Evolutionary conservation across 140 eudicot species (phyloP).

Genomic region (Anethum foeniculum): DNA sequence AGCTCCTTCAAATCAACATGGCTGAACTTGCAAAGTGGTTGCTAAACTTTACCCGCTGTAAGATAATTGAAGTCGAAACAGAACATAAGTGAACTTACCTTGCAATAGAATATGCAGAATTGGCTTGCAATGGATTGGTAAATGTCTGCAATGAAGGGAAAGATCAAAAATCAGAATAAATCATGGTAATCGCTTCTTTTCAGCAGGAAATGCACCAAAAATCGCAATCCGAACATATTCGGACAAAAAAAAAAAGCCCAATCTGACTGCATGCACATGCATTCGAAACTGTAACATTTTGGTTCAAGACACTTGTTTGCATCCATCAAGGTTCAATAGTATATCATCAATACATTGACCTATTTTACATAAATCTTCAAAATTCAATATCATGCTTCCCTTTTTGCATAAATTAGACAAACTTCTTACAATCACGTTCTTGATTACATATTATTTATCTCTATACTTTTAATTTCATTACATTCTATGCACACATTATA

Average conservation of each 20-base stretch:
- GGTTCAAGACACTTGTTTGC: too few species aligned
- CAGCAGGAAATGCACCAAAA: not conserved
- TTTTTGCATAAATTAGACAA: too few species aligned
- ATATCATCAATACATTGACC: too few species aligned
- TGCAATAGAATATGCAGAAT: constrained; percentile 81
- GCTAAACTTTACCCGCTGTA: too few species aligned
- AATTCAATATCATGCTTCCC: too few species aligned
- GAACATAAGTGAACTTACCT: constrained; percentile 41
- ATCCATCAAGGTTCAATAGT: too few species aligned
- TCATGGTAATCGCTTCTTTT: not conserved
- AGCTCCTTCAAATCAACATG: not conserved
- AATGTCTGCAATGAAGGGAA: constrained; percentile 45
- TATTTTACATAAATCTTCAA: too few species aligned
- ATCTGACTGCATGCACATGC: not conserved
- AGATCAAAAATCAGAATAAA: constrained; percentile 5
- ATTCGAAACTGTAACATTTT: not conserved
- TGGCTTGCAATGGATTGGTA: constrained; percentile 77
- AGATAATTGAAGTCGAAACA: not conserved
- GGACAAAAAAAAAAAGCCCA: too few species aligned
- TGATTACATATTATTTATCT: too few species aligned
- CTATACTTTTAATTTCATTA: not conserved
- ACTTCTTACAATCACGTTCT: too few species aligned
- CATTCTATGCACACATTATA: not conserved
- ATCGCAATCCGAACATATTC: not conserved
- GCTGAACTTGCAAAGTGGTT: too few species aligned